A percentile compares a stretch with the other conserved stretches of the same genome.
Conservation (phyloP, 2,329 filamentous ascomycete genomes). For the Penicillium frequentans region DNA sequence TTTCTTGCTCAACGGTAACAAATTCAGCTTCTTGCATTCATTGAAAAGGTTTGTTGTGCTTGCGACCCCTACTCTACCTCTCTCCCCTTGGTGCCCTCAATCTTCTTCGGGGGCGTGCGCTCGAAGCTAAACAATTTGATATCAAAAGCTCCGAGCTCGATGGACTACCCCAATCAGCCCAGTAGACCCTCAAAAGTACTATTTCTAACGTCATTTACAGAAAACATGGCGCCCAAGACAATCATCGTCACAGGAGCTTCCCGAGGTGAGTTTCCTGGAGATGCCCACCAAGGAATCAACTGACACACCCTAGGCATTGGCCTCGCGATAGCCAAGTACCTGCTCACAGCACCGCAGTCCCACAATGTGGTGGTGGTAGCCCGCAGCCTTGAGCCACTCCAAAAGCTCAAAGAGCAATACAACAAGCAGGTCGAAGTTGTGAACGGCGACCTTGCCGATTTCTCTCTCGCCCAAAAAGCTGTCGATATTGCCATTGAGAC, state of each 20-base stretch:
- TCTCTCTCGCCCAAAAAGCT: slow-evolving; percentile 58
- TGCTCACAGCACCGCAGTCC: slow-evolving; percentile 51
- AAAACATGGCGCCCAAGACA: slow-evolving; percentile 57
- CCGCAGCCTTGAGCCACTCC: slow-evolving; percentile 55
- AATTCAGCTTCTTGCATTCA: not conserved
- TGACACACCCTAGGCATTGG: slow-evolving; percentile 54
- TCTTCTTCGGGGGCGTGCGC: not conserved
- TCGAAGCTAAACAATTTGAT: not conserved
- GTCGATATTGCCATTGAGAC: slow-evolving; percentile 64
- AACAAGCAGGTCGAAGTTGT: slow-evolving; percentile 56
- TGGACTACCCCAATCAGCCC: not conserved
- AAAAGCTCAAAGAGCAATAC: slow-evolving; percentile 55
- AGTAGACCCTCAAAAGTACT: not conserved
- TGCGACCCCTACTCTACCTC: not conserved
- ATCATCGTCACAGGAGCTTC: slow-evolving; percentile 71
- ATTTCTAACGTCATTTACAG: slow-evolving; percentile 7
- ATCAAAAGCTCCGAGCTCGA: not conserved
- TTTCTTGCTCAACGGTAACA: not conserved
- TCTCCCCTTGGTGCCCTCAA: not conserved
- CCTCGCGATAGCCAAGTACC: slow-evolving; percentile 59
- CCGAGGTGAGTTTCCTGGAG: slow-evolving; percentile 45
- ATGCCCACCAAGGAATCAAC: not conserved
- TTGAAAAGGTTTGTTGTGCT: not conserved
- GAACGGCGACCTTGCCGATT: slow-evolving; percentile 58
- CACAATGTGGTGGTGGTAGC: slow-evolving; percentile 61